Evolutionary conservation across 306 rosid genomes (phyloP), one percentile per base, ranked within the genome.

Genomic region (Aeschynomene evenia): DNA sequence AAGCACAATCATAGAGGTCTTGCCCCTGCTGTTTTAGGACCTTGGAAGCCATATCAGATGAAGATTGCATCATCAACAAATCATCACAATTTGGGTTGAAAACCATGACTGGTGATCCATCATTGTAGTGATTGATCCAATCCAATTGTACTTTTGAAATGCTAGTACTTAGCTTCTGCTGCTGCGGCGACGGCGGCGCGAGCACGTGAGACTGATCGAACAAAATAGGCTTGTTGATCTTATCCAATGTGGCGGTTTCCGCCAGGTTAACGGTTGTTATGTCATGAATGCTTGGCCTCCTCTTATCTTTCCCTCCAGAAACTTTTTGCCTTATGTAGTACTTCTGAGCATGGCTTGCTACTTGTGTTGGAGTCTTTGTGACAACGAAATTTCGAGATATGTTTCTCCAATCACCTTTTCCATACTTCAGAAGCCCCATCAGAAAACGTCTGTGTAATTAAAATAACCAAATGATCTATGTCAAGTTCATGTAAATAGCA

Each of bases 371-470:
- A 23, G 87, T 83, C 68, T 83, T 83, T 20, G 98, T 81, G 57
- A 83, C 58, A 1, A 93, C 98, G n/a, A 77, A 90, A 56, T 88
- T 83, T 63, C 98, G 79, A 12, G 98, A 86, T 9, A 93, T 93
- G 53, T 82, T 90, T 79, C 98, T 88, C 98, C 98, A 93, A 24
- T 90, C 97, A 45, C 98, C 98, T 76, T 90, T 93, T 16, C 98
- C 98, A 71, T 90, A 81, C 57, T 88, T 86, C 31, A 88, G 2
- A 52, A 93, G 94, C 63, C 98, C 98, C 89, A 84, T 71, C 73
- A 93, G 88, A 78, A 93, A 93, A 52, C 84, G 89, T 83, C 98
- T 93, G 75, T 7, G 40, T 16, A 66, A 51, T 43, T 54, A 31
- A 46, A n/a, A 75, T 12, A 52, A 63, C 18, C 34, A 16, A 67